phyloP scores from a whole-genome alignment of 306 rosid species.

The Fagus sylvatica region DNA sequence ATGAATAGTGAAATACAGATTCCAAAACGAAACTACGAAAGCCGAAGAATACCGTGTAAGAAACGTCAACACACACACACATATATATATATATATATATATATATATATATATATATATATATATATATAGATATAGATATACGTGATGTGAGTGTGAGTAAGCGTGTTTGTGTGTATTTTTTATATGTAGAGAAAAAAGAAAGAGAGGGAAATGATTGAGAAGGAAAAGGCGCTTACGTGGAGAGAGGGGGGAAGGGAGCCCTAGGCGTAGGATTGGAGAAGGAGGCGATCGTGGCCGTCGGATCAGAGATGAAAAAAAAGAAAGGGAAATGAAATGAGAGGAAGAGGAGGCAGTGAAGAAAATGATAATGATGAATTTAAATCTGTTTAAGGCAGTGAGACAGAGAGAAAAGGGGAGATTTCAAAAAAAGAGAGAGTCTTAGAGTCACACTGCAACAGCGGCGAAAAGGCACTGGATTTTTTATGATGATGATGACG shows the following conservation, averaged over 20 bases:
- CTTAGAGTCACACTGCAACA: conserved; percentile 48
- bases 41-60: not conserved
- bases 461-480: conserved; percentile 65
- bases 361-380: not conserved
- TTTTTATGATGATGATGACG: conserved; percentile 24
- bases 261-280: conserved; percentile 66
- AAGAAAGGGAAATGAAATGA: conserved; percentile 11
- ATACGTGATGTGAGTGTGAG: not conserved
- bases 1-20: conserved; percentile 8
- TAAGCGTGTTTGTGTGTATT: too few relatives aligned
- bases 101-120: not conserved
- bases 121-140: not conserved
- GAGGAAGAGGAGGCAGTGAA: conserved; percentile 34
- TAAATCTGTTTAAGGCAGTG: not conserved
- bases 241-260: conserved; percentile 55
- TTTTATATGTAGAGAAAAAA: not conserved
- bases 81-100: not conserved
- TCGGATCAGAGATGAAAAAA: conserved; percentile 51
- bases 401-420: conserved; percentile 4
- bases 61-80: too few relatives aligned
- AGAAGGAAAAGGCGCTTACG: conserved; percentile 52
- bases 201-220: conserved; percentile 14
- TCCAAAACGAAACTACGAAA: not conserved
- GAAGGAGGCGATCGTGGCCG: conserved; percentile 72
- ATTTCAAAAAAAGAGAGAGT: not conserved